Evolutionary conservation across 768 basidiomycete species (phyloP).

Genomic region (Cytidiella melzeri): DNA sequence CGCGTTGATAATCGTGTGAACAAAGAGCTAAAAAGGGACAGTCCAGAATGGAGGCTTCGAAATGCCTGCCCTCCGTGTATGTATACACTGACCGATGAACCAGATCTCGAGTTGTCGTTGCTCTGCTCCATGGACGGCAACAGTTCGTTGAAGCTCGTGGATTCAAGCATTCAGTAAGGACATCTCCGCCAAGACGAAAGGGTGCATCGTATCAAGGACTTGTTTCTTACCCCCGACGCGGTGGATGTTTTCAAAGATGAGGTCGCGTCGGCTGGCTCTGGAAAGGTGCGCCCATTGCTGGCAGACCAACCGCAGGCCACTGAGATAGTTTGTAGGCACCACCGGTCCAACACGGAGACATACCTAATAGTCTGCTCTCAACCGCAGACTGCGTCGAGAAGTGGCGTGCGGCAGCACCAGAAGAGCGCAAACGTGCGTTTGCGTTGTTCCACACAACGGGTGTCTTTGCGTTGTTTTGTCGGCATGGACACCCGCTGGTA

Average conservation of each 20-base stretch:
- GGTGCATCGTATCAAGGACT: slow-evolving; percentile 1
- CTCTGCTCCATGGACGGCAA: too few relatives aligned
- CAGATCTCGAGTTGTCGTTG: slow-evolving; percentile 11
- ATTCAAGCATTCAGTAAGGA: slow-evolving; percentile 2
- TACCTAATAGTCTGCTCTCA: slow-evolving; percentile 1
- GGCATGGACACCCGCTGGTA: slow-evolving; percentile 17
- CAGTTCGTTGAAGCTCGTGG: slow-evolving; percentile 17
- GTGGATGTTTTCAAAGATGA: slow-evolving; percentile 20
- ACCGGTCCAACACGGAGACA: neutral
- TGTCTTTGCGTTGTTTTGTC: slow-evolving; percentile 17
- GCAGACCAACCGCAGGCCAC: neutral
- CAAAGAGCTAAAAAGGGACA: slow-evolving; percentile 13
- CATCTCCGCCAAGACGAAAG: neutral
- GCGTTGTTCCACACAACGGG: slow-evolving; percentile 17
- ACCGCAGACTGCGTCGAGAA: slow-evolving; percentile 9
- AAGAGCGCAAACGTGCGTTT: slow-evolving; percentile 19
- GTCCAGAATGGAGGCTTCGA: slow-evolving; percentile 18
- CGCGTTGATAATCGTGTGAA: slow-evolving; percentile 11
- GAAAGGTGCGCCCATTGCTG: slow-evolving; percentile 4
- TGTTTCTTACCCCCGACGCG: slow-evolving; percentile 6
- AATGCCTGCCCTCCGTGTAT: slow-evolving; percentile 23
- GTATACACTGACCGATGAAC: slow-evolving; percentile 15
- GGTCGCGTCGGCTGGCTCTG: slow-evolving; percentile 3
- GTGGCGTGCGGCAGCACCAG: too few relatives aligned
- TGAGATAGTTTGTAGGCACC: neutral